Evolutionary conservation across 1,139 yeast genomes (phyloP), one percentile per base, ranked within the genome.

Genomic region (Taphrina pruni): DNA sequence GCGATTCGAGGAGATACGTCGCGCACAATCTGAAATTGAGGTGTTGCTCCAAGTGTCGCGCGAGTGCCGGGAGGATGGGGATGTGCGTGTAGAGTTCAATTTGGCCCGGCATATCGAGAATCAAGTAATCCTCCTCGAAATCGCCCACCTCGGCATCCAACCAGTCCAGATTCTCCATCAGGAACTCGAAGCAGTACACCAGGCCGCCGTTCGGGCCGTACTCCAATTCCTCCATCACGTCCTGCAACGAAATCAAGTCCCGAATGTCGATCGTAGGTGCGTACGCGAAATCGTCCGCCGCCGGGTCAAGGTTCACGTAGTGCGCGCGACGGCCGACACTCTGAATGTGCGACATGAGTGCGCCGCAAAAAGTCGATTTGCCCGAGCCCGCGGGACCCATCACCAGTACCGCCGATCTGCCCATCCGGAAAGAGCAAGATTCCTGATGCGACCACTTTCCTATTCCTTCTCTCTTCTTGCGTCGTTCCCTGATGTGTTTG

Each of bases 351-450:
- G 96, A 80, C 69, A 95, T 89, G 71, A 94, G 85, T 14, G 96
- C 83, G 76, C 90, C 90, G 80, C 98, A 93, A 77, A 94, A 94
- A 0, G 99, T 91, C 65, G 92, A 86, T 79, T 88, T 94, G 11
- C 99, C 99, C 14, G 89, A 98, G 48, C 99, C 99, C 0, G 99
- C 99, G 17, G 99, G 99, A 0, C 99, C 99, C 73, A 94, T 79
- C 1, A 94, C 97, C 73, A 94, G 81, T n/a, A 92, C 95, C 70
- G 98, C 99, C 1, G 92, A 97, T 79, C 97, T 83, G 2, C 97
- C 91, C 99, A 94, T 94, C 20, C 32, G 32, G 4, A 26, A 26
- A 1, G 32, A 26, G 32, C 2, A 26, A 4, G 32, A 26, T 4
- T 26, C 4, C 32, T 26, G 32, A 26, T 26, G 32, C 32, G 32